Base-by-base conservation (phyloP, 768 basidiomycete species). In the Phylloporus scabripes region DNA sequence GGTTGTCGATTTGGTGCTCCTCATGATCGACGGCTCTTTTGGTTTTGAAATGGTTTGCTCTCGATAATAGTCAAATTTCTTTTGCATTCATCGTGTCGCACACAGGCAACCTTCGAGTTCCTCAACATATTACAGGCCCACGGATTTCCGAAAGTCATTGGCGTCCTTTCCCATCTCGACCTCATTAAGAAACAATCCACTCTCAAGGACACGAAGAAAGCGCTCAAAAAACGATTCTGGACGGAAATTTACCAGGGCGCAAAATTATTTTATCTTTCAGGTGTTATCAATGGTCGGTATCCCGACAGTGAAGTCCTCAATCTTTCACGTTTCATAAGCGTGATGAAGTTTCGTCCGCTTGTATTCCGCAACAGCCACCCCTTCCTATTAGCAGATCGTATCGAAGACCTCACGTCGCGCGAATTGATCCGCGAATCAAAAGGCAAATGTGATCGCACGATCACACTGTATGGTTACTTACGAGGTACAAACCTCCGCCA, bases 201-300 rank as follows among this genome's bases (percentile, higher is more conserved):
- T 4, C 82, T 98, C 34, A 87, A 85, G 49, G 81, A 82, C 43
- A 92, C 92, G 46, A 99, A 98, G 73, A 96, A 96, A 61, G 72
- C 84, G 0, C 80, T 99, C 33, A 99, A 99, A 70, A 96, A 92
- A 63, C 89, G 96, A 9, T 99, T 99, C 73, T 99, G 96, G 96
- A 92, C 94, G 0, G 96, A 99, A 69, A 98, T 99, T 11, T 98
- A 98, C 67, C 89, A 93, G 60, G 96, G 96, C 43, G 95, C 96
- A 26, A 99, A 99, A 66, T 82, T 99, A 7, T 98, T 97, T 71
- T 97, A 96, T 67, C 83, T 98, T 44, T 93, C 91, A 3, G 96
- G 95, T 15, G 91, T 97, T 28, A 79, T 98, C 59, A 97, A 98
- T 59, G 96, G 96, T 17, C 89, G 94, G 34, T 97, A 98, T 67